phyloP scores from a whole-genome alignment of 148 eudicot genomes.

The Nepenthes mirabilis region DNA sequence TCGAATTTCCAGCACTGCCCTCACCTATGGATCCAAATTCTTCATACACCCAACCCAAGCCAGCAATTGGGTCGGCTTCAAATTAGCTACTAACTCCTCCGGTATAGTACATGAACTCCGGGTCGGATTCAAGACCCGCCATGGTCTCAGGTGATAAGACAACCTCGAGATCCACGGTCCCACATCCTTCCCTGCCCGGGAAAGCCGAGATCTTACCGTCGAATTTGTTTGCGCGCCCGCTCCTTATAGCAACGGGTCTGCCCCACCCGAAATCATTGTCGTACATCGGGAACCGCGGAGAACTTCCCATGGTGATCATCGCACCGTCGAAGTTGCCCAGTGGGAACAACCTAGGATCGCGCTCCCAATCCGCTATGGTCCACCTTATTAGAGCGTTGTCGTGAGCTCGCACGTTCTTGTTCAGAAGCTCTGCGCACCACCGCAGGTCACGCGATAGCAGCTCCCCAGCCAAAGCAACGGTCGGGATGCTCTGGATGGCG shows the following conservation, averaged over 20 bases:
- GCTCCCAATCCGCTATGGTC: slow-evolving; percentile 51
- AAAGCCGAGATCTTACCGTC: slow-evolving; percentile 93
- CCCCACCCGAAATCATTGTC: slow-evolving; percentile 94
- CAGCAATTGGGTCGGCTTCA: too few relatives aligned
- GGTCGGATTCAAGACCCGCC: slow-evolving; percentile 50
- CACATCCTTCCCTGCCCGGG: slow-evolving; percentile 66
- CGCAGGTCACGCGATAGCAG: slow-evolving; percentile 35
- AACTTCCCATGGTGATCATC: slow-evolving; percentile 84
- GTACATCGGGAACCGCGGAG: slow-evolving; percentile 89
- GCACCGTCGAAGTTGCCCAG: slow-evolving; percentile 84
- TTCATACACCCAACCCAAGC: too few relatives aligned
- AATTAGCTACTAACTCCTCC: too few relatives aligned
- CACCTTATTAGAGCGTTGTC: slow-evolving; percentile 36
- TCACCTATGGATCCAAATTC: too few relatives aligned
- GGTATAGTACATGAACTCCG: slow-evolving; percentile 42
- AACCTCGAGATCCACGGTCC: slow-evolving; percentile 74
- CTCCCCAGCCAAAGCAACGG: slow-evolving; percentile 44
- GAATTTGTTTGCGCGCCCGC: slow-evolving; percentile 76
- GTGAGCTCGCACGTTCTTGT: slow-evolving; percentile 39
- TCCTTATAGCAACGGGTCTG: slow-evolving; percentile 55
- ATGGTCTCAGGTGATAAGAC: slow-evolving; percentile 60
- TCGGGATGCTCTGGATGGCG: slow-evolving; percentile 86
- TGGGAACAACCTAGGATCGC: slow-evolving; percentile 67
- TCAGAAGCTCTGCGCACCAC: slow-evolving; percentile 78
- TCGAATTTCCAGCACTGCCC: too few relatives aligned